These are phyloP conservation scores for Cicer judaicum DNA, from an alignment of 306 rosid species.

Conservation along the genomic window DNA sequence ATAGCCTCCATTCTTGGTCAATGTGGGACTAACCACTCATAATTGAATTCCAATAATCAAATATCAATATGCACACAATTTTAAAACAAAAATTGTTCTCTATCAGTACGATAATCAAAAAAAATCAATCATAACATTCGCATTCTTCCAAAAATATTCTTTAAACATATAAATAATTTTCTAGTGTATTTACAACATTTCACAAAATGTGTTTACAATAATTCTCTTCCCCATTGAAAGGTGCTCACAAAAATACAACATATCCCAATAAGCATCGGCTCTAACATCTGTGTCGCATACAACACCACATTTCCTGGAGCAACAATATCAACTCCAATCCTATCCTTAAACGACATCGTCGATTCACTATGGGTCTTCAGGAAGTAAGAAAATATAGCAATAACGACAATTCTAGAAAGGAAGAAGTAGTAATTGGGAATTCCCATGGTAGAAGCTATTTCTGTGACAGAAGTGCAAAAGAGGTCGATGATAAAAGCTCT, in stretches of 20 bases:
- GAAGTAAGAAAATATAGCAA: constrained; percentile 21
- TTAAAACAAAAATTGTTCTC: too few relatives aligned
- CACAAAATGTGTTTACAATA: constrained; percentile 31
- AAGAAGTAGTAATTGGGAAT: constrained; percentile 44
- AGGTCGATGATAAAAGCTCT: constrained; percentile 35
- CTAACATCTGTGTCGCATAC: constrained; percentile 28
- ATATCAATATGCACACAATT: too few relatives aligned
- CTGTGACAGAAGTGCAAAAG: constrained; percentile 30
- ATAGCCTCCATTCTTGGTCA: too few relatives aligned
- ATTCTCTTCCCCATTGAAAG: constrained; percentile 26
- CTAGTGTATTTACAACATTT: not conserved
- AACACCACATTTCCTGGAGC: constrained; percentile 29
- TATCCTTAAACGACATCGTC: constrained; percentile 2
- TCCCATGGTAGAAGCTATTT: not conserved
- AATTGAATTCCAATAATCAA: too few relatives aligned
- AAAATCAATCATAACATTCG: too few relatives aligned
- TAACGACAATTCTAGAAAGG: constrained; percentile 37
- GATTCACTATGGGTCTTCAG: not conserved
- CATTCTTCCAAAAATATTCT: too few relatives aligned
- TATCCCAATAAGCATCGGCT: constrained; percentile 31
- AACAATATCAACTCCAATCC: constrained; percentile 20
- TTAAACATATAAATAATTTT: too few relatives aligned
- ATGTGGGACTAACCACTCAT: too few relatives aligned
- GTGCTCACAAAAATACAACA: constrained; percentile 6
- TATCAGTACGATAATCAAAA: too few relatives aligned